phyloP scores from a whole-genome alignment of 1,284 basidiomycete species.

The Tetrapyrgos nigripes region DNA sequence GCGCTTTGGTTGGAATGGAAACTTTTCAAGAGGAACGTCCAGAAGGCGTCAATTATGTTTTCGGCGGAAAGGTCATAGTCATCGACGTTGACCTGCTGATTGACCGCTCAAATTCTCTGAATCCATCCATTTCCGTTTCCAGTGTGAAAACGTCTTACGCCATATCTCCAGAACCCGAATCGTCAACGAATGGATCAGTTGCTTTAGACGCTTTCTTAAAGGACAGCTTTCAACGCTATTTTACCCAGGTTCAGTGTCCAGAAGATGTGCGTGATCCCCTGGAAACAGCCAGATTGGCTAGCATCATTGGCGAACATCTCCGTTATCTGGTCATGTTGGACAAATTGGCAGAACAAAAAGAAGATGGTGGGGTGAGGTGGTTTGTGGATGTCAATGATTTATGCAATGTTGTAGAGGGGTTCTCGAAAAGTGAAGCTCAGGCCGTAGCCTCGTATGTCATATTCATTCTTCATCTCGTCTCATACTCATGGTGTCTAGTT shows the following conservation, averaged over 20 bases:
- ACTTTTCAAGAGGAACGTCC: slow-evolving; percentile 68
- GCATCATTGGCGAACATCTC: slow-evolving; percentile 59
- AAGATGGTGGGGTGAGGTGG: slow-evolving; percentile 73
- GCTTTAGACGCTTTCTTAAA: slow-evolving; percentile 69
- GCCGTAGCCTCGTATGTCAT: slow-evolving; percentile 58
- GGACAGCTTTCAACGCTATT: slow-evolving; percentile 59
- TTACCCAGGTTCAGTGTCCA: slow-evolving; percentile 64
- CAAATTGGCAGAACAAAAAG: slow-evolving; percentile 60
- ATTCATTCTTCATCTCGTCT: neutral
- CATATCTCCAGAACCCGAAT: slow-evolving; percentile 46
- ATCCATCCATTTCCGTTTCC: slow-evolving; percentile 51
- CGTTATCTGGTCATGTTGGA: slow-evolving; percentile 76
- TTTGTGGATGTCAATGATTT: slow-evolving; percentile 69
- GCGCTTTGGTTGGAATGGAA: slow-evolving; percentile 70
- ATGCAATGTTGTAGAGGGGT: slow-evolving; percentile 51
- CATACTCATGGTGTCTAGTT: slow-evolving; percentile 32
- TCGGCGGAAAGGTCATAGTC: slow-evolving; percentile 80
- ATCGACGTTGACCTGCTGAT: slow-evolving; percentile 72
- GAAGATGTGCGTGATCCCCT: slow-evolving; percentile 56
- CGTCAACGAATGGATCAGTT: slow-evolving; percentile 54
- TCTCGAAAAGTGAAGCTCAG: slow-evolving; percentile 61
- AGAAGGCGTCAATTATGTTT: slow-evolving; percentile 57
- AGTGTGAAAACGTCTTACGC: slow-evolving; percentile 78
- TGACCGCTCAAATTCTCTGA: slow-evolving; percentile 40
- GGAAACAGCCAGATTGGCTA: slow-evolving; percentile 54